Conservation (phyloP, 2,329 filamentous ascomycete species). For the Cladorrhinum sp. region DNA sequence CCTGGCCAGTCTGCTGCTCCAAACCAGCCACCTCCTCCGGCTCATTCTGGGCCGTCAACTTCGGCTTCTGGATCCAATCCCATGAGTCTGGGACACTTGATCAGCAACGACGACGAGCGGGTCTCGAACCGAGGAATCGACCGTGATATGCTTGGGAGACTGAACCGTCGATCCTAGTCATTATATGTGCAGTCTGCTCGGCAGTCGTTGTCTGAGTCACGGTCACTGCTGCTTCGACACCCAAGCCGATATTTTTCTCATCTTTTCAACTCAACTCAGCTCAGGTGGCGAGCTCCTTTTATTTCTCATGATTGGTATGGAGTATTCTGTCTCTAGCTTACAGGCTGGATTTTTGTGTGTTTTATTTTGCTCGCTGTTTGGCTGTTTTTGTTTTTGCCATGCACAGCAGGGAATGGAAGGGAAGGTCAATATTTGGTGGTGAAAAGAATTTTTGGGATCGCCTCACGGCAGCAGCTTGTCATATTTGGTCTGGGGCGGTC, state of each 20-base stretch:
- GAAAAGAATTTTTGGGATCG: not conserved
- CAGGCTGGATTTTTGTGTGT: not conserved
- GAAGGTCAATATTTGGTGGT: not conserved
- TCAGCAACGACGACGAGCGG: slow-evolving; percentile 36
- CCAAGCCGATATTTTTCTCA: not conserved
- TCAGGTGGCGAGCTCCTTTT: not conserved
- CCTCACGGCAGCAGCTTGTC: slow-evolving; percentile 3
- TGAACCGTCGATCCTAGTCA: slow-evolving; percentile 40
- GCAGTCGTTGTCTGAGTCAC: not conserved
- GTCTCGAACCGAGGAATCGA: slow-evolving; percentile 47
- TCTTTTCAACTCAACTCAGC: not conserved
- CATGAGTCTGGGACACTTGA: slow-evolving; percentile 52
- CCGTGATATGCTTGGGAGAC: slow-evolving; percentile 51
- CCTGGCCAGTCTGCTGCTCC: slow-evolving; percentile 23
- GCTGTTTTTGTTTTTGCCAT: not conserved
- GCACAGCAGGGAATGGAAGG: not conserved
- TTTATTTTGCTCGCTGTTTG: not conserved
- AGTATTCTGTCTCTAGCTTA: not conserved
- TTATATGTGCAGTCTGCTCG: not conserved
- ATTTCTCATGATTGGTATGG: not conserved
- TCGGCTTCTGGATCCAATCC: slow-evolving; percentile 42
- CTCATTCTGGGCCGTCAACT: slow-evolving; percentile 5
- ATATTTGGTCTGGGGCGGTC: not conserved
- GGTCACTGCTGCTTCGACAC: not conserved
- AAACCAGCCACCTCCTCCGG: slow-evolving; percentile 26